Conservation (phyloP, 2,329 filamentous ascomycete species). For the Ophiocordyceps camponoti-floridani region DNA sequence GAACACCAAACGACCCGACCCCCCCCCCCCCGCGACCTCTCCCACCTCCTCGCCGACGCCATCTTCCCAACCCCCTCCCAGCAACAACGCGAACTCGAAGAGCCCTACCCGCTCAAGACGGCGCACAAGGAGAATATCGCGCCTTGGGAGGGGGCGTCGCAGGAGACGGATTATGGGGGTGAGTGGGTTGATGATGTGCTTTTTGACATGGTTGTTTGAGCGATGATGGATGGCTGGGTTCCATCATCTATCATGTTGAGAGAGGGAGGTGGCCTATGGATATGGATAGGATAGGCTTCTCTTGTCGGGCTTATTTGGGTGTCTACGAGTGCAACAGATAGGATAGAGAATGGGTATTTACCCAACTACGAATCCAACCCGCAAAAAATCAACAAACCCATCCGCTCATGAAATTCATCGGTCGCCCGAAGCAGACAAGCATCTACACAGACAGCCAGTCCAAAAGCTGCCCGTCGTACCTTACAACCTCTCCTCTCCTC, state of each 20-base stretch:
- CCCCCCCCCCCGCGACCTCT: constrained; percentile 4
- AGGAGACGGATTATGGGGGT: constrained; percentile 20
- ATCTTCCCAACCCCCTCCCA: constrained; percentile 39
- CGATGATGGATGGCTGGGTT: too few species aligned
- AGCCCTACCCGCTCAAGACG: not conserved
- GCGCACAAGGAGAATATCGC: constrained; percentile 10
- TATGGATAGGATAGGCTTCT: too few species aligned
- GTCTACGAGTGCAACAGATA: too few species aligned
- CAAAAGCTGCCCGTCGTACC: too few species aligned
- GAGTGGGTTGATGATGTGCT: constrained; percentile 20
- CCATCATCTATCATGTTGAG: not conserved
- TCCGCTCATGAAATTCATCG: too few species aligned
- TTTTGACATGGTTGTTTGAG: constrained; percentile 10
- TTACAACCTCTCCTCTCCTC: too few species aligned
- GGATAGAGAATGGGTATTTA: too few species aligned
- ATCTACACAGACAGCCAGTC: too few species aligned
- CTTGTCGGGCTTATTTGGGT: too few species aligned
- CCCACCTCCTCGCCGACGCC: constrained; percentile 28
- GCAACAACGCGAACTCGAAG: constrained; percentile 17
- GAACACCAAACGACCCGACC: not conserved
- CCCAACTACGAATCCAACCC: too few species aligned
- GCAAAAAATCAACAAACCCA: too few species aligned
- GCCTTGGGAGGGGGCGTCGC: constrained; percentile 9
- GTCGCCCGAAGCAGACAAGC: too few species aligned
- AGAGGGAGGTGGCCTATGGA: not conserved